Evolutionary conservation across 1,139 yeast genomes (phyloP).

Genomic region (Lodderomyces beijingensis): DNA sequence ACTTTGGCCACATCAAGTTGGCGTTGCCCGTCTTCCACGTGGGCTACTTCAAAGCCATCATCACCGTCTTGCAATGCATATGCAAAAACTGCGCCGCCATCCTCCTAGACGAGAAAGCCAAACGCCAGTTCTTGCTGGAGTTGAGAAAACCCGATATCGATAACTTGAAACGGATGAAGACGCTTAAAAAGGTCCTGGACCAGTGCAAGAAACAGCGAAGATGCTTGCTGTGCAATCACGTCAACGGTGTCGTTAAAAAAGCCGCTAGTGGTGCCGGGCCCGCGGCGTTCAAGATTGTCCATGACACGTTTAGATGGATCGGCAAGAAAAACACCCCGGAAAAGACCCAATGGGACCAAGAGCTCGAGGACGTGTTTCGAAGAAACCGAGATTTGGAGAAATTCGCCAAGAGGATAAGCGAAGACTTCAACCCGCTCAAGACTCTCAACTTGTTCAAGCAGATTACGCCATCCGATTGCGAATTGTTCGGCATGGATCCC

Average conservation of each 20-base stretch:
- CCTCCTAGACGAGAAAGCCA: constrained; percentile 67
- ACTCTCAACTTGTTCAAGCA: constrained; percentile 85
- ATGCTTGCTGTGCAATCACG: constrained; percentile 79
- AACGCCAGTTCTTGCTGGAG: constrained; percentile 66
- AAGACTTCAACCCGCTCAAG: constrained; percentile 90
- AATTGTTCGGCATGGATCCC: constrained; percentile 85
- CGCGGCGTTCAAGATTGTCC: constrained; percentile 91
- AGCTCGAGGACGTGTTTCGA: constrained; percentile 66
- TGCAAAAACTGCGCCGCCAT: constrained; percentile 88
- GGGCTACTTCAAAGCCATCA: constrained; percentile 91
- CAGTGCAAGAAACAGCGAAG: constrained; percentile 95
- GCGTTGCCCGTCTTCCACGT: constrained; percentile 97
- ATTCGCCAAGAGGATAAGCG: constrained; percentile 82
- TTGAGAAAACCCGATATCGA: constrained; percentile 86
- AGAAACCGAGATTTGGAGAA: constrained; percentile 86
- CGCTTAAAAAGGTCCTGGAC: constrained; percentile 75
- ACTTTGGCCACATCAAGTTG: constrained; percentile 89
- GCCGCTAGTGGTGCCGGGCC: constrained; percentile 92
- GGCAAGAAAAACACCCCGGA: constrained; percentile 89
- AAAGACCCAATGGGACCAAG: constrained; percentile 80
- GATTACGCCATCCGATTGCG: constrained; percentile 83
- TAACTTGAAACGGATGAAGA: constrained; percentile 86
- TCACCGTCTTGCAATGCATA: constrained; percentile 82
- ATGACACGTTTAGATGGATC: constrained; percentile 93
- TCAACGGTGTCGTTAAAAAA: constrained; percentile 95